These are phyloP conservation scores for Hippophae tibetana DNA, from an alignment of 306 rosid species.

Conservation along the genomic window DNA sequence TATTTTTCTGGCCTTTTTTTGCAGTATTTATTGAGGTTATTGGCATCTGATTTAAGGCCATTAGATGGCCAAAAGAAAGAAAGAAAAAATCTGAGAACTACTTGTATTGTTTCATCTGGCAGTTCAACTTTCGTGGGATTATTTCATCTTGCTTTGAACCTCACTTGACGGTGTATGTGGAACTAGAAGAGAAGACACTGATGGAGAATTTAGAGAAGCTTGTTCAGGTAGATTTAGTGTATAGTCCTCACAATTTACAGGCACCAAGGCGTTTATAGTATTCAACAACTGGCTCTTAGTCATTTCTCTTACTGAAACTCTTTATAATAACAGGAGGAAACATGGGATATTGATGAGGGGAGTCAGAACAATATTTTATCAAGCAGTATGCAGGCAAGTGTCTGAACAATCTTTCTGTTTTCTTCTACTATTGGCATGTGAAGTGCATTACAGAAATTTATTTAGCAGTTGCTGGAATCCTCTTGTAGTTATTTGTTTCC, in stretches of 20 bases:
- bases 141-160: conserved; percentile 98
- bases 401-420: conserved; percentile 14
- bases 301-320: conserved; percentile 6
- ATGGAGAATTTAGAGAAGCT: conserved; percentile 96
- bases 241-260: not conserved
- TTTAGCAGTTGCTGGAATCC: conserved; percentile 3
- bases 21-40: conserved; percentile 6
- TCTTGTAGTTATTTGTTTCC: not conserved
- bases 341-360: conserved; percentile 98
- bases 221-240: conserved; percentile 64
- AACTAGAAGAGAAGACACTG: conserved; percentile 92
- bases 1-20: conserved; percentile 6
- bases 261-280: not conserved
- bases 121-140: conserved; percentile 99
- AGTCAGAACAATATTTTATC: conserved; percentile 88
- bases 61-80: conserved; percentile 11
- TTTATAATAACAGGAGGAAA: conserved; percentile 62
- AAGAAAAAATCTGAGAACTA: conserved; percentile 22
- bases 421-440: not conserved
- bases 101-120: conserved; percentile 39
- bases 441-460: not conserved
- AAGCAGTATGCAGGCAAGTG: conserved; percentile 92
- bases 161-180: conserved; percentile 81
- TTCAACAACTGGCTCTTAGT: conserved; percentile 14
- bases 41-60: conserved; percentile 5